Evolutionary conservation across 805 yeast genomes (phyloP).

Genomic region (Saturnispora halmiae): DNA sequence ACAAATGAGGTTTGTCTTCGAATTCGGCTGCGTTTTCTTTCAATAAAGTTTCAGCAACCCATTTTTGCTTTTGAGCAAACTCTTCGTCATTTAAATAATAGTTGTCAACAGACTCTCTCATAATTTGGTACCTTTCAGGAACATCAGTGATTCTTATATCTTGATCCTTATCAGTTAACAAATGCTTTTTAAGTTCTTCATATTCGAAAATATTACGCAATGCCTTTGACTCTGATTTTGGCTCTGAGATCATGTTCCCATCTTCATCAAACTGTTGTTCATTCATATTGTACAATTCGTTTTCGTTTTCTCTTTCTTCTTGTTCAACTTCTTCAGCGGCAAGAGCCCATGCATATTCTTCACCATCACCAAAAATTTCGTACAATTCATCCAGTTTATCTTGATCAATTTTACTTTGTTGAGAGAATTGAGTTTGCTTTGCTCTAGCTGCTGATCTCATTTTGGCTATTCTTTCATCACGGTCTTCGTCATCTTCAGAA

Average conservation of each 20-base stretch:
- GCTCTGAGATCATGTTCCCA: constrained; percentile 26
- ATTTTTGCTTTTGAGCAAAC: constrained; percentile 59
- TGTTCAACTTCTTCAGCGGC: constrained; percentile 73
- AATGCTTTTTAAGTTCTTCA: constrained; percentile 79
- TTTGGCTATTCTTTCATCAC: constrained; percentile 34
- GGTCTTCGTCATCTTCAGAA: constrained; percentile 77
- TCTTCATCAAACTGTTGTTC: constrained; percentile 33
- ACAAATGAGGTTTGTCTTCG: constrained; percentile 26
- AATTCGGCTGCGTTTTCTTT: constrained; percentile 45
- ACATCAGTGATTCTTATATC: constrained; percentile 74
- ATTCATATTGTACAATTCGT: constrained; percentile 18
- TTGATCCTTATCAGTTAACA: constrained; percentile 90
- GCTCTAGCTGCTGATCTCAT: constrained; percentile 29
- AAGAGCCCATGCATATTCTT: constrained; percentile 95
- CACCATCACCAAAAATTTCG: constrained; percentile 96
- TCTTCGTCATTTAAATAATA: constrained; percentile 65
- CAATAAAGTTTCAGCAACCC: constrained; percentile 65
- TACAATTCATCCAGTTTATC: constrained; percentile 88
- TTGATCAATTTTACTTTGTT: constrained; percentile 54
- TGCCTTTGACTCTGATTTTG: constrained; percentile 36
- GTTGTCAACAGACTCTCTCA: constrained; percentile 57
- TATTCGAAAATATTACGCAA: constrained; percentile 91
- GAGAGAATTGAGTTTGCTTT: constrained; percentile 24
- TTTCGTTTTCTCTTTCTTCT: constrained; percentile 42
- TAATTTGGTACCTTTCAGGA: constrained; percentile 85